A percentile compares a stretch with the other conserved stretches of the same genome.
phyloP scores from a whole-genome alignment of 2,329 filamentous ascomycete species.

The Thelonectria discophora region DNA sequence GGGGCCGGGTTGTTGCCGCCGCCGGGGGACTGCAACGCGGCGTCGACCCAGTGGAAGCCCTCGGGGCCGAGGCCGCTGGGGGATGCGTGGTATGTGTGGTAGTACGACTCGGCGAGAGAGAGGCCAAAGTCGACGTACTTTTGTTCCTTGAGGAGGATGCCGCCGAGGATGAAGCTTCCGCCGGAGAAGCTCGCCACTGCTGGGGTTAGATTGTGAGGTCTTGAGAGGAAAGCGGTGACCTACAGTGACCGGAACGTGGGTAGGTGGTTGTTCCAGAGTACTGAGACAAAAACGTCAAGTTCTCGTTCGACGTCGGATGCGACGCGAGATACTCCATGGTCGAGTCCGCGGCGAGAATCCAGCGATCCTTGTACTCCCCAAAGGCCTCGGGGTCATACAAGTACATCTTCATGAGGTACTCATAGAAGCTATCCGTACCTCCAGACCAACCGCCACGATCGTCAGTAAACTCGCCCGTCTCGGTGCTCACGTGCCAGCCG shows the following conservation, averaged over 20 bases:
- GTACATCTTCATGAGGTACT: conserved; percentile 93
- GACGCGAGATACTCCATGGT: conserved; percentile 76
- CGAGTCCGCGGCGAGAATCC: conserved; percentile 79
- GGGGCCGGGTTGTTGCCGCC: conserved; percentile 52
- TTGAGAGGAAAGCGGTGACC: conserved; percentile 32
- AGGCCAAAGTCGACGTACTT: conserved; percentile 80
- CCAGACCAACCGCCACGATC: conserved; percentile 78
- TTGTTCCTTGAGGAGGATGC: conserved; percentile 70
- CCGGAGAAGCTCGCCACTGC: conserved; percentile 75
- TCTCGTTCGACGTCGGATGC: conserved; percentile 70
- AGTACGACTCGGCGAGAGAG: conserved; percentile 75
- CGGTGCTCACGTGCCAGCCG: conserved; percentile 71
- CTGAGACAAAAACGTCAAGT: conserved; percentile 75
- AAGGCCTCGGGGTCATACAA: conserved; percentile 77
- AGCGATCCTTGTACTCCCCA: conserved; percentile 73
- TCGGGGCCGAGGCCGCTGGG: conserved; percentile 82
- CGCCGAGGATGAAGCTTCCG: conserved; percentile 86
- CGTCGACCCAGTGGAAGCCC: conserved; percentile 69
- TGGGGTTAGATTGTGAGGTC: conserved; percentile 47
- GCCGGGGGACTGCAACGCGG: conserved; percentile 43
- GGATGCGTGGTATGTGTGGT: conserved; percentile 75
- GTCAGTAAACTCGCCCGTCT: conserved; percentile 73
- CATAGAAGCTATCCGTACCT: conserved; percentile 83
- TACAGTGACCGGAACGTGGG: conserved; percentile 61
- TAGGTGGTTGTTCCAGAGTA: conserved; percentile 59